A percentile compares a stretch with the other conserved stretches of the same genome.
These are phyloP conservation scores for Botrytis pseudocinerea DNA, from an alignment of 2,329 filamentous ascomycete genomes.

Conservation along the genomic window DNA sequence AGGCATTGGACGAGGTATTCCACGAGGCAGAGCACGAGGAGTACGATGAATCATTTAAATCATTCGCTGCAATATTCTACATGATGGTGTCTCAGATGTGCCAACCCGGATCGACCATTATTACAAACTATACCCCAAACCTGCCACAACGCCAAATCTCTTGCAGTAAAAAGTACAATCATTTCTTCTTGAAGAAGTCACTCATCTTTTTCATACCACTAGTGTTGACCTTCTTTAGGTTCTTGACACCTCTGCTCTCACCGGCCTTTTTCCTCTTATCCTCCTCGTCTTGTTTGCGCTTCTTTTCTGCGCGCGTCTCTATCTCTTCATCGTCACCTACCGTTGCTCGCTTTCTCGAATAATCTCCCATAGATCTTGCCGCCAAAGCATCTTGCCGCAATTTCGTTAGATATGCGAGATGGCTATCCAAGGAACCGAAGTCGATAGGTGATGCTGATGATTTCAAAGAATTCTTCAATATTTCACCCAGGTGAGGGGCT, in stretches of 20 bases:
- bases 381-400: slow-evolving; percentile 71
- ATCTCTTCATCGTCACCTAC: slow-evolving; percentile 67
- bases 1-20: slow-evolving; percentile 50
- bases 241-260: slow-evolving; percentile 73
- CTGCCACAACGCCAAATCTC: slow-evolving; percentile 17
- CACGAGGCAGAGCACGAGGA: slow-evolving; percentile 56
- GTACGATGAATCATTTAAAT: slow-evolving; percentile 41
- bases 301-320: slow-evolving; percentile 70
- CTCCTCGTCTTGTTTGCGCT: slow-evolving; percentile 82
- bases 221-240: slow-evolving; percentile 87
- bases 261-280: slow-evolving; percentile 78
- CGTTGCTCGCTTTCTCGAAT: slow-evolving; percentile 64
- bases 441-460: slow-evolving; percentile 49
- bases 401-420: slow-evolving; percentile 65
- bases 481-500: slow-evolving; percentile 42
- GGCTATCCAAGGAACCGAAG: slow-evolving; percentile 70
- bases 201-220: slow-evolving; percentile 97
- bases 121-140: slow-evolving; percentile 20
- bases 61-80: slow-evolving; percentile 26
- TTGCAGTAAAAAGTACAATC: slow-evolving; percentile 18
- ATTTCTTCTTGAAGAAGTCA: slow-evolving; percentile 79
- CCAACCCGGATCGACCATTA: slow-evolving; percentile 18
- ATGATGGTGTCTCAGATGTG: slow-evolving; percentile 22
- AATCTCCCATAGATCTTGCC: slow-evolving; percentile 67
- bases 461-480: slow-evolving; percentile 44